Base-by-base conservation (phyloP, 495 filamentous ascomycete genomes). In the Xylaria palmicola region DNA sequence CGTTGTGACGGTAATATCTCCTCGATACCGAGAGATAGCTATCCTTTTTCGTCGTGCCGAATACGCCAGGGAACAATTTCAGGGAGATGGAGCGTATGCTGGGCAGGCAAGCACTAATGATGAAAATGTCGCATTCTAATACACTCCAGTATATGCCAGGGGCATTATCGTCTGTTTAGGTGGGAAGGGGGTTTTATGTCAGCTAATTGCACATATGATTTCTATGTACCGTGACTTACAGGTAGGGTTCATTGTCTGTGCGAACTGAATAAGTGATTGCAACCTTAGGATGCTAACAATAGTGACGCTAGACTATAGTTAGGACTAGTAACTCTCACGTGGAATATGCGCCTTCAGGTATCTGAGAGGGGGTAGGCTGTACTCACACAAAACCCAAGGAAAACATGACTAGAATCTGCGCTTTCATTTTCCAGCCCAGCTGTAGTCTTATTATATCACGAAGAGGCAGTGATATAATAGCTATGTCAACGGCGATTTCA, bases 381-480 rank as follows among this genome's bases (percentile, higher is more conserved):
- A 54, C 74, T 62, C 68, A 83, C 80, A 83, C 76, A 30, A 81
- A 74, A 8, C 81, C 82, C 9, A 82, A 71, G n/a, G 71, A 71
- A 62, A 85, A 83, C 76, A 84, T 84, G n/a, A 81, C 17, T 51
- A 74, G 68, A 30, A 84, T 71, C 17, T 71, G 70, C 2, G 75
- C 37, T 62, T 81, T 83, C 68, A 78, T 81, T 60, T 72, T 74
- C 59, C 68, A 67, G 37, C 71, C 72, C 45, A 85, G 63, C 22
- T 78, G 62, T 19, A 84, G 65, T 7, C 70, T 62, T 1, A 69
- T 52, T 1, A 86, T 55, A 30, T 77, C 73, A 15, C 72, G 74
- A 10, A 85, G 71, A 0, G 83, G 79, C 4, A 88, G 68, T 6
- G 74, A 72, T 53, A 85, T 76, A 37, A 83, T 81, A 59, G 78